Evolutionary conservation across 495 filamentous ascomycete genomes (phyloP), one percentile per base, ranked within the genome.

Genomic region (Apiosordaria backusii): DNA sequence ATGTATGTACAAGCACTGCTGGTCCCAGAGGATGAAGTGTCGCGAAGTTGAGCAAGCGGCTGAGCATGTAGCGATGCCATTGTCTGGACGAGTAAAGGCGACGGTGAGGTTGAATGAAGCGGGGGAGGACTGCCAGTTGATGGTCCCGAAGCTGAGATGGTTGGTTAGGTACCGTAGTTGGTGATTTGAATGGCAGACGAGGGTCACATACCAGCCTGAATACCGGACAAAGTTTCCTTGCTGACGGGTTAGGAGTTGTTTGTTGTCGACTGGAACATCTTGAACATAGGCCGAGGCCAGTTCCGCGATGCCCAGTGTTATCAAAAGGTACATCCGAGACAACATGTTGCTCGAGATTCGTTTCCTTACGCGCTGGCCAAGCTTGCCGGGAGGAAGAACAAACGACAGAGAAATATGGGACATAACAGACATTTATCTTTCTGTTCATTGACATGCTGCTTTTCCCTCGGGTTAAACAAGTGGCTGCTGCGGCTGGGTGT

Each of bases 1-100:
- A n/a, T n/a, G n/a, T n/a, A 45, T 15, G 10, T 45, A 45, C 35
- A 60, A 29, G 21, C 57, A 60, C 4, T 60, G 4, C 26, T 25
- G 57, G n/a, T 29, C 57, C 57, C 57, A 60, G 23, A 60, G 57
- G 23, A 60, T 60, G n/a, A 60, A 60, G n/a, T 60, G 57, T 9
- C 19, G 24, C 3, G 57, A 60, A 4, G 21, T 60, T n/a, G 57
- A 24, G 57, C 57, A 60, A 9, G 57, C 57, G 7, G 57, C 26
- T 9, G 57, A 60, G 57, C 57, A 60, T 4, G 57, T 21, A 22
- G 21, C 9, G 5, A 60, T 24, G 6, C 57, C 57, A 27, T 60
- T 60, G 22, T 19, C 26, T 0, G 24, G 57, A 18, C 23, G 18
- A 7, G 57, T 13, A 16, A 25, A 60, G 26, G 57, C 57, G 57